Conservation (phyloP, 1,284 basidiomycete genomes). For the Tilletia horrida region DNA sequence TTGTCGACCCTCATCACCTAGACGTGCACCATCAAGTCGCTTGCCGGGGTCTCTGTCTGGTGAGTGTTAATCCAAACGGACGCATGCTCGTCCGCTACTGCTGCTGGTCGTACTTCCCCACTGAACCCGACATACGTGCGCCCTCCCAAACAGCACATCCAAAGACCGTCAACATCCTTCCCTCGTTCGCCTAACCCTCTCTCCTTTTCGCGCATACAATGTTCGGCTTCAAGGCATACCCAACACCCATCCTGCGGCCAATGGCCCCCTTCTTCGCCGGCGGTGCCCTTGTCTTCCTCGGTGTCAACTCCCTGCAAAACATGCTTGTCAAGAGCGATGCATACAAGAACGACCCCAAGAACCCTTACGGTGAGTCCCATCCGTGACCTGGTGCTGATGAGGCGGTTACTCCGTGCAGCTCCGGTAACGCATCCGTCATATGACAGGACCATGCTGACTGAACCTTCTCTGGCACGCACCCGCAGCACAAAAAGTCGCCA, state of each 20-base stretch:
- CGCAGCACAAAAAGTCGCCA: conserved; percentile 40
- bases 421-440: no score
- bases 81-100: no score
- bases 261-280: conserved; percentile 52
- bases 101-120: no score
- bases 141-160: no score
- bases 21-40: no score
- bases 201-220: conserved; percentile 24
- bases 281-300: conserved; percentile 46
- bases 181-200: no score
- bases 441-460: not conserved
- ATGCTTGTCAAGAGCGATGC: conserved; percentile 43
- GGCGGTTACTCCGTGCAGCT: not conserved
- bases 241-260: conserved; percentile 51
- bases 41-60: no score
- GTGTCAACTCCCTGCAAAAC: conserved; percentile 47
- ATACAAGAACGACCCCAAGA: conserved; percentile 51
- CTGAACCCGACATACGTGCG: no score
- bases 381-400: not conserved
- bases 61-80: no score
- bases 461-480: conserved; percentile 18
- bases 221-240: conserved; percentile 52
- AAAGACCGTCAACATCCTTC: no score
- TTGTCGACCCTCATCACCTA: no score
- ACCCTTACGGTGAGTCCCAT: conserved; percentile 47